phyloP scores from a whole-genome alignment of 2,329 filamentous ascomycete genomes.

The Pyrenochaeta sp. region DNA sequence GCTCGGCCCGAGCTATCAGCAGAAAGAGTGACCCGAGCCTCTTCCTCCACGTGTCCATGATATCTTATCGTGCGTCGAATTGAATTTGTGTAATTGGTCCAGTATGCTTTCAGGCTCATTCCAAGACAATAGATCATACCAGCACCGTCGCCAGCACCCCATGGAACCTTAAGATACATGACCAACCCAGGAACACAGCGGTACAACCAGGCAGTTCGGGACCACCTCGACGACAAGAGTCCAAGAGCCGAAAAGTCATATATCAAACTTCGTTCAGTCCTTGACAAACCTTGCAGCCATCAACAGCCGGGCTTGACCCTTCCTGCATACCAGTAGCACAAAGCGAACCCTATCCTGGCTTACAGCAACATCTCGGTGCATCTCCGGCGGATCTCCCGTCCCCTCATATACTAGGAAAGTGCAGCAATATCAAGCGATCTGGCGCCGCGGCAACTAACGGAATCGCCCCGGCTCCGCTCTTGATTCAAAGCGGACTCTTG shows the following conservation, averaged over 20 bases:
- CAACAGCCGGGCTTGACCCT: background rate
- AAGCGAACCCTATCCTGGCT: background rate
- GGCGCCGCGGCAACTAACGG: background rate
- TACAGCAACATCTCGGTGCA: conserved; percentile 1
- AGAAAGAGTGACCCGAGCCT: background rate
- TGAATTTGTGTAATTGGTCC: conserved; percentile 3
- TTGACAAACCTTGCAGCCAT: background rate
- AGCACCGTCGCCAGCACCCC: background rate
- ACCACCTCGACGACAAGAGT: background rate
- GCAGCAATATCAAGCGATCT: conserved; percentile 4
- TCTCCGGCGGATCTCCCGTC: conserved; percentile 1
- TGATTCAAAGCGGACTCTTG: too few relatives aligned
- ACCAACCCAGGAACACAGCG: background rate
- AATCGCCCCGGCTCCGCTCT: background rate
- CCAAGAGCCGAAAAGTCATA: background rate
- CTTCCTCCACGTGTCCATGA: background rate
- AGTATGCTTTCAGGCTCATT: background rate
- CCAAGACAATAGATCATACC: background rate
- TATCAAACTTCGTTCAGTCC: background rate
- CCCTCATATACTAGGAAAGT: too few relatives aligned
- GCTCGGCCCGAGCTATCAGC: conserved; percentile 39
- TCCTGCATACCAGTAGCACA: background rate
- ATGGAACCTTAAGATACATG: background rate
- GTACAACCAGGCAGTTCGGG: background rate
- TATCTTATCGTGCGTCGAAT: conserved; percentile 2